phyloP scores from a whole-genome alignment of 352 stramenopile genomes.

The Aphanomyces astaci region DNA sequence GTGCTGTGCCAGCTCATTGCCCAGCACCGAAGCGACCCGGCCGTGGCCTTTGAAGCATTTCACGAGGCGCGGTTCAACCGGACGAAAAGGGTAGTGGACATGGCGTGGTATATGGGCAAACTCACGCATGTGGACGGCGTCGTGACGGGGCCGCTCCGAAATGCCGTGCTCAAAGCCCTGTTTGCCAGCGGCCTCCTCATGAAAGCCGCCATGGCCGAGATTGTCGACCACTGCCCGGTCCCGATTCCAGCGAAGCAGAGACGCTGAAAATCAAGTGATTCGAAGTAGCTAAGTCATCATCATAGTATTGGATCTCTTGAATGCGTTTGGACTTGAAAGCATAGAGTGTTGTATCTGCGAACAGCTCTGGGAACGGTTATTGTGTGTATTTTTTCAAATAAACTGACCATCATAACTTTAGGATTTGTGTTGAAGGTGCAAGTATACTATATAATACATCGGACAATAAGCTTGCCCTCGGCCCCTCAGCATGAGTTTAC shows the following conservation, averaged over 20 bases:
- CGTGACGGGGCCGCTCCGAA: not conserved
- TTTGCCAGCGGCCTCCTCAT: not conserved
- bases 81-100: not conserved
- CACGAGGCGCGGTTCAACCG: not conserved
- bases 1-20: not conserved
- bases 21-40: not conserved
- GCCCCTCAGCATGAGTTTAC: too few species aligned
- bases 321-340: too few species aligned
- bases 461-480: too few species aligned
- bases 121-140: not conserved
- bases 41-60: not conserved
- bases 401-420: too few species aligned
- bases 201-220: not conserved
- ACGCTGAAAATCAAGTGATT: too few species aligned
- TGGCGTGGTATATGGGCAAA: conserved; percentile 2
- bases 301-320: too few species aligned
- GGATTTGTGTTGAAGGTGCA: too few species aligned
- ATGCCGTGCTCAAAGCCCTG: not conserved
- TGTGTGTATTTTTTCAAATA: too few species aligned
- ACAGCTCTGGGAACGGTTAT: too few species aligned
- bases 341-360: too few species aligned
- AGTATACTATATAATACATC: too few species aligned
- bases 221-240: not conserved
- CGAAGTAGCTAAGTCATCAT: too few species aligned
- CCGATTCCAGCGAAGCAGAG: not conserved